Conservation (phyloP, 129 eudicot genomes). For the Cynara cardunculus region DNA sequence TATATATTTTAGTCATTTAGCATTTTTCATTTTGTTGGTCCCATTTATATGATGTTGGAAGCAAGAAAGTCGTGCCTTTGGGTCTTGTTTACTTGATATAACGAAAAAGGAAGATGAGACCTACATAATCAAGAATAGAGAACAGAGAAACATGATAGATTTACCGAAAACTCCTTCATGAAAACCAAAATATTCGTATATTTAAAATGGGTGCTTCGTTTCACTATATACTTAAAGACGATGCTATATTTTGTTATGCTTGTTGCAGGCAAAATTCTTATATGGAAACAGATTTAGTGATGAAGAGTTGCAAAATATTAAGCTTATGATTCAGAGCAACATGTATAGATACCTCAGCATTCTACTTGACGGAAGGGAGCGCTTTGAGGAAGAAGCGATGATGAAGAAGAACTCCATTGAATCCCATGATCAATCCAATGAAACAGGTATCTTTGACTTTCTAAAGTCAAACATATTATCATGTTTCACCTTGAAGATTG, state of each 20-base stretch:
- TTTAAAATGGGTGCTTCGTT: neutral
- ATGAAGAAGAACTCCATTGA: constrained; percentile 33
- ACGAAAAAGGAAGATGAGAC: neutral
- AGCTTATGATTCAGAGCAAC: constrained; percentile 98
- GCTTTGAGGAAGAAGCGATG: constrained; percentile 83
- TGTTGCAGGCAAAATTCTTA: constrained; percentile 76
- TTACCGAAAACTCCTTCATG: neutral
- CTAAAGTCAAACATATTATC: neutral
- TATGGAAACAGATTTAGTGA: constrained; percentile 69
- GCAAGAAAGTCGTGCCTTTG: neutral
- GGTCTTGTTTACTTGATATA: neutral
- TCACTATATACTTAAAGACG: neutral
- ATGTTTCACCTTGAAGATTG: neutral
- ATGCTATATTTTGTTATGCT: neutral
- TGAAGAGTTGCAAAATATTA: constrained; percentile 85
- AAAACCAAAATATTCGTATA: neutral
- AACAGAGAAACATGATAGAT: neutral
- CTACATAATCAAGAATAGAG: neutral
- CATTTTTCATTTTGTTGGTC: neutral
- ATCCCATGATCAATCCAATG: constrained; percentile 24
- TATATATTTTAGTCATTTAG: neutral
- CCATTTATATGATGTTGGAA: neutral
- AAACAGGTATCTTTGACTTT: constrained; percentile 37
- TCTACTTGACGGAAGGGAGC: constrained; percentile 92
- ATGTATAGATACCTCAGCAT: constrained; percentile 90